Conservation (phyloP, 305 asterid species). For the Galium porrigens region DNA sequence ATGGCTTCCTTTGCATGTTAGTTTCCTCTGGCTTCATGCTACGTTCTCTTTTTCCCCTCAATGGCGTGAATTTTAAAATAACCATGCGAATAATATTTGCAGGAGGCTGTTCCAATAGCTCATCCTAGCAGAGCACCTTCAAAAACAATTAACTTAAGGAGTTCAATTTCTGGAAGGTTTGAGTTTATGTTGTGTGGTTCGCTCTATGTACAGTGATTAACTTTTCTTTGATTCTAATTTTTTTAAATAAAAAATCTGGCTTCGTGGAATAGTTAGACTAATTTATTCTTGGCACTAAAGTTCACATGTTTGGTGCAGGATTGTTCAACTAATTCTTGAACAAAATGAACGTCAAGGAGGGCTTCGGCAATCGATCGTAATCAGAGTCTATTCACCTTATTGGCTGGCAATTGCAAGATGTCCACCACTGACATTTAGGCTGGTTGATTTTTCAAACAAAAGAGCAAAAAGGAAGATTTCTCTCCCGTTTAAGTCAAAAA, state of each 20-base stretch:
- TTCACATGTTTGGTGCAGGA: conserved; percentile 36
- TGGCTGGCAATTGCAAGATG: conserved; percentile 80
- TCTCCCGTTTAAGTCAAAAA: conserved; percentile 47
- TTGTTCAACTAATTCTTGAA: conserved; percentile 79
- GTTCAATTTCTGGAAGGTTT: conserved; percentile 95
- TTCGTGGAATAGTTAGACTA: conserved; percentile 6
- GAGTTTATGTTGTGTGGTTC: conserved; percentile 13
- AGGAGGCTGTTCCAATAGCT: conserved; percentile 84
- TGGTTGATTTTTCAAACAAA: conserved; percentile 38
- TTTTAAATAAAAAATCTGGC: not conserved
- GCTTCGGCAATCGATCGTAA: conserved; percentile 45
- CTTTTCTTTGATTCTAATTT: not conserved
- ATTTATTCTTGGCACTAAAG: conserved; percentile 16
- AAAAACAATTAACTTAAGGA: conserved; percentile 65
- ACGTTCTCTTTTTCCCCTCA: not conserved
- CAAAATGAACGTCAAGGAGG: conserved; percentile 44
- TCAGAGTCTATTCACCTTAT: conserved; percentile 72
- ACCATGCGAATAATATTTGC: conserved; percentile 15
- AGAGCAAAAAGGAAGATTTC: conserved; percentile 37
- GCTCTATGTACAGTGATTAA: not conserved
- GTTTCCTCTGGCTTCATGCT: conserved; percentile 17
- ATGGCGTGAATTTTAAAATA: not conserved
- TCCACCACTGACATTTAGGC: conserved; percentile 78
- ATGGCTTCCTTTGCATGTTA: conserved; percentile 78
- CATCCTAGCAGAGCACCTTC: conserved; percentile 57